These are phyloP conservation scores for Mycena olivaceomarginata DNA, from an alignment of 768 basidiomycete species.

Conservation along the genomic window DNA sequence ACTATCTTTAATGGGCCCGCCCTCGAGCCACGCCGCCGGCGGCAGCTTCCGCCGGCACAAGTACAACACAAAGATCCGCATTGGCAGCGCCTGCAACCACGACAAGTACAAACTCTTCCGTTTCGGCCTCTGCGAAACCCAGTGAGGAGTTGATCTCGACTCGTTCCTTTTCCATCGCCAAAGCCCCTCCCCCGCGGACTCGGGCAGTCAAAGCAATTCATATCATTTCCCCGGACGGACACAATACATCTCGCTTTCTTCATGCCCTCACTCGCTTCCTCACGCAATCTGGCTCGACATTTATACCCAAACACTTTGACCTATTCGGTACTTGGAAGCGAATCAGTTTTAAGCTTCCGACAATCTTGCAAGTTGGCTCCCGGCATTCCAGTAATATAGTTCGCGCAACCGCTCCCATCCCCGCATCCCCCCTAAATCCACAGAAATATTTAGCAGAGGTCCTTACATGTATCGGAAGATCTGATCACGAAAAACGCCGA, in stretches of 20 bases:
- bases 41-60: neutral
- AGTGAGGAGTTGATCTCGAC: no score
- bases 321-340: slow-evolving; percentile 14
- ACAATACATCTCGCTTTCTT: neutral
- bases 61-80: neutral
- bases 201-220: neutral
- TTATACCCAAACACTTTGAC: slow-evolving; percentile 2
- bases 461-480: no score
- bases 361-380: neutral
- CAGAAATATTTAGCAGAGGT: no score
- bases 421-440: neutral
- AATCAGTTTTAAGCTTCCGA: neutral
- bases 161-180: slow-evolving; percentile 8
- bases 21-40: neutral
- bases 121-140: no score
- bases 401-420: neutral
- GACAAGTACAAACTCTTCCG: no score
- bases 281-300: neutral
- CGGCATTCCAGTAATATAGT: neutral
- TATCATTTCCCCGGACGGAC: neutral
- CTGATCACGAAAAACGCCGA: no score
- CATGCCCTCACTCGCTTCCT: neutral
- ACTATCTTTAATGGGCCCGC: no score
- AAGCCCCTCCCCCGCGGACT: neutral
- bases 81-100: no score